phyloP scores from a whole-genome alignment of 148 eudicot species.

The Heliamphora exappendiculata region DNA sequence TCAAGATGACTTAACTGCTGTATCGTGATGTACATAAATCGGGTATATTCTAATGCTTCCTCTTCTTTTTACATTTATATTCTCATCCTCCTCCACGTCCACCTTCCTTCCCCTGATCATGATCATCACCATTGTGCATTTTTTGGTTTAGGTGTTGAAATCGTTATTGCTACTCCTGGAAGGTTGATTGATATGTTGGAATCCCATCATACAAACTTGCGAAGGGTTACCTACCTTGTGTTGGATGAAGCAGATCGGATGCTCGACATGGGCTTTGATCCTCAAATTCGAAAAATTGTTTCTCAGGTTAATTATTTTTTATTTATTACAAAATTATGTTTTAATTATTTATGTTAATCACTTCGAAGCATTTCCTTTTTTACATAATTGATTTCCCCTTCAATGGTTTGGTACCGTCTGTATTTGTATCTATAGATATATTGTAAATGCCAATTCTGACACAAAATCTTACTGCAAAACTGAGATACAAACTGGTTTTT shows the following conservation, averaged over 20 bases:
- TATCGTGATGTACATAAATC: constrained; percentile 67
- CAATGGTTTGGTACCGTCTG: no score
- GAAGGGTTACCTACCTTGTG: constrained; percentile 94
- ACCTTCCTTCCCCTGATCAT: not conserved
- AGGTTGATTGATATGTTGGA: constrained; percentile 97
- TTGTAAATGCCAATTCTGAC: not conserved
- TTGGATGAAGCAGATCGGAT: constrained; percentile 96
- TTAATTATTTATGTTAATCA: not conserved
- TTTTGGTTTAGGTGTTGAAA: constrained; percentile 70
- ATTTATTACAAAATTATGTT: not conserved
- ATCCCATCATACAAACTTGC: constrained; percentile 80
- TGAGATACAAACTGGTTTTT: not conserved
- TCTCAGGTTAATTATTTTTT: constrained; percentile 50
- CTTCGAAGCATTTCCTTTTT: not conserved
- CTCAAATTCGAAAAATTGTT: constrained; percentile 93
- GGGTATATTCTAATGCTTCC: constrained; percentile 53
- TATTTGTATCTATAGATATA: not conserved
- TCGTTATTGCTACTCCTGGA: constrained; percentile 96
- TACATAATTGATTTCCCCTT: not conserved
- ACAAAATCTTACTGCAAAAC: not conserved
- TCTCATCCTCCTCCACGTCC: not conserved
- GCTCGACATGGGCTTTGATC: constrained; percentile 99
- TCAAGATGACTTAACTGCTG: constrained; percentile 89
- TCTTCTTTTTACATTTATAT: constrained; percentile 1
- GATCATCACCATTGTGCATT: not conserved